phyloP scores from a whole-genome alignment of 1,139 yeast species.

The Sugiyamaella sp. region DNA sequence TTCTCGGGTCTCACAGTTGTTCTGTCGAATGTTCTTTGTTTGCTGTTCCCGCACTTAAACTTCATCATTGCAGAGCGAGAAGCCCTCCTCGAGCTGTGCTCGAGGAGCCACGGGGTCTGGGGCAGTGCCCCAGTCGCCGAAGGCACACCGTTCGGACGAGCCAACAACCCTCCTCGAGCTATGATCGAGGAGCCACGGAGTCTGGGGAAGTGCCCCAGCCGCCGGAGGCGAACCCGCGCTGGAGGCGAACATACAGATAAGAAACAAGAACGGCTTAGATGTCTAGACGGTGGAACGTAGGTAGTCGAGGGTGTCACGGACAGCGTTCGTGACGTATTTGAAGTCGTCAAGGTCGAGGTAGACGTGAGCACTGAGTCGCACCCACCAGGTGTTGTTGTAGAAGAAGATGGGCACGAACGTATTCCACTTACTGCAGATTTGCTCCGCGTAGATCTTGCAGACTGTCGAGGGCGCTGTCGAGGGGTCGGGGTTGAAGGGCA shows the following conservation, averaged over 20 bases:
- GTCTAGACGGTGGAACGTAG: slow-evolving; percentile 2
- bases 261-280: not conserved
- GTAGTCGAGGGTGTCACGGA: slow-evolving; percentile 33
- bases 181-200: not conserved
- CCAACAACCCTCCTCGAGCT: not conserved
- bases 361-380: slow-evolving; percentile 62
- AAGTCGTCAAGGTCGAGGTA: slow-evolving; percentile 62
- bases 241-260: not conserved
- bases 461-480: slow-evolving; percentile 20
- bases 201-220: slow-evolving; percentile 5
- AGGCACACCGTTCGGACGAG: not conserved
- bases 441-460: slow-evolving; percentile 26
- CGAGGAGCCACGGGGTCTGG: not conserved
- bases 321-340: slow-evolving; percentile 47
- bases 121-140: not conserved
- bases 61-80: too few relatives aligned
- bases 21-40: too few relatives aligned
- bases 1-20: too few relatives aligned
- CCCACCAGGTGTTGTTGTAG: slow-evolving; percentile 50
- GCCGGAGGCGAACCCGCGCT: slow-evolving; percentile 4
- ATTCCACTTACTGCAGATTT: slow-evolving; percentile 40
- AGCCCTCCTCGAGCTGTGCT: too few relatives aligned
- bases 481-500: slow-evolving; percentile 42
- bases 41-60: too few relatives aligned
- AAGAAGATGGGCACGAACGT: slow-evolving; percentile 53